phyloP scores from a whole-genome alignment of 805 yeast species.

The Cyberlindnera veronae region DNA sequence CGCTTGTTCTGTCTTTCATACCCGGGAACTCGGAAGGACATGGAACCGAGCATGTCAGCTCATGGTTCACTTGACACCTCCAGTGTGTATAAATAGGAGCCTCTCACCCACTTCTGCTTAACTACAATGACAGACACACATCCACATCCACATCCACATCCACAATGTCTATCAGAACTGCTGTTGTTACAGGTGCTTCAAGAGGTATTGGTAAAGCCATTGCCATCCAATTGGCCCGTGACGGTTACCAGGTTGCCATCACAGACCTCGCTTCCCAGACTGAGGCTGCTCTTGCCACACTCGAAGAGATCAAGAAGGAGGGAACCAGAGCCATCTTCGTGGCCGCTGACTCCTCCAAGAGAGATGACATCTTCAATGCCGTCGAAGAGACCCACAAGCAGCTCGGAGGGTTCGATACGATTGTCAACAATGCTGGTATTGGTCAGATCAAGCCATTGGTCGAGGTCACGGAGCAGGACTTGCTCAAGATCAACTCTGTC shows the following conservation, averaged over 20 bases:
- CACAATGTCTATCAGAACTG: constrained; percentile 30
- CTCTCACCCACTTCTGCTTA: too few relatives aligned
- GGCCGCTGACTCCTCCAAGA: constrained; percentile 26
- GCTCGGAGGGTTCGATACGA: constrained; percentile 33
- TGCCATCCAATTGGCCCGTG: constrained; percentile 70
- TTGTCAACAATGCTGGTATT: constrained; percentile 38
- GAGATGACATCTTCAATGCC: constrained; percentile 25
- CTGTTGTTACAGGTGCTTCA: constrained; percentile 86
- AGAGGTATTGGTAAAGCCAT: constrained; percentile 89
- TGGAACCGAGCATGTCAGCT: too few relatives aligned
- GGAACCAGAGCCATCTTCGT: constrained; percentile 26
- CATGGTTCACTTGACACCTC: too few relatives aligned
- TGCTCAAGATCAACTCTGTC: constrained; percentile 23
- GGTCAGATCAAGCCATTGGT: constrained; percentile 27
- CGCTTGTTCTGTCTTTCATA: too few relatives aligned
- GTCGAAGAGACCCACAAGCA: constrained; percentile 28
- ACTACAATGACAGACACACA: too few relatives aligned
- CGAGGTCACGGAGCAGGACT: constrained; percentile 29
- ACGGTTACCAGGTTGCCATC: constrained; percentile 49
- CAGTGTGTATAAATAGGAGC: too few relatives aligned
- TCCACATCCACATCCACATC: too few relatives aligned
- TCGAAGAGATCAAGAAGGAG: constrained; percentile 20
- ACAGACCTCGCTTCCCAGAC: constrained; percentile 27
- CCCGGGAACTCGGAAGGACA: too few relatives aligned
- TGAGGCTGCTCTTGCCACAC: constrained; percentile 22